These are phyloP conservation scores for Cystobasidium pallidum DNA, from an alignment of 1,284 basidiomycete species.

Conservation along the genomic window DNA sequence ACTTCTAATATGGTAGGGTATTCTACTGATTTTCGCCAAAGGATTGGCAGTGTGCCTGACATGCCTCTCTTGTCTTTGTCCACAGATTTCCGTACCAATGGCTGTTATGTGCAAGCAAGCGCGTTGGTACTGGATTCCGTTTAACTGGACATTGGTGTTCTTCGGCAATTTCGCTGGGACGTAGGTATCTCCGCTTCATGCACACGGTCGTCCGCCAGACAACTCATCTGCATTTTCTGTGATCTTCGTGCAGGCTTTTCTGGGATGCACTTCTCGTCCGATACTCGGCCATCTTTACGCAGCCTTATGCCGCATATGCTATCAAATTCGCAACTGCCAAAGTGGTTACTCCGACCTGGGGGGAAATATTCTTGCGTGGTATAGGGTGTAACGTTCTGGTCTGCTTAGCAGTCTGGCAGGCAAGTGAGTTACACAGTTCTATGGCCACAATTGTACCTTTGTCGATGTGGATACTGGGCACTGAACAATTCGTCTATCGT, in stretches of 20 bases:
- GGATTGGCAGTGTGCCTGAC: not conserved
- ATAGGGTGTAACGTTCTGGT: constrained; percentile 80
- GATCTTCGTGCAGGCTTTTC: not conserved
- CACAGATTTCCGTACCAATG: constrained; percentile 9
- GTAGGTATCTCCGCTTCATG: not conserved
- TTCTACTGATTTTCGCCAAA: not conserved
- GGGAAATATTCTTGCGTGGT: constrained; percentile 73
- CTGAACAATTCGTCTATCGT: not conserved
- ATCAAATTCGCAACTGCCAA: constrained; percentile 66
- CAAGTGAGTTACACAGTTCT: constrained; percentile 52
- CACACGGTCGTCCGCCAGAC: not conserved
- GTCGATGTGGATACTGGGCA: too few species aligned
- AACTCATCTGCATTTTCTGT: not conserved
- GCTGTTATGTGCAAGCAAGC: constrained; percentile 20
- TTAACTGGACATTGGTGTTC: constrained; percentile 19
- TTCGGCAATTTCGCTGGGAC: constrained; percentile 9
- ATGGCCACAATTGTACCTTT: too few species aligned
- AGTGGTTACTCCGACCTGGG: constrained; percentile 68
- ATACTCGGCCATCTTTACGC: constrained; percentile 9
- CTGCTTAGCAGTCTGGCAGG: constrained; percentile 78
- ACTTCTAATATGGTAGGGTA: constrained; percentile 17
- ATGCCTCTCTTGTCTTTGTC: not conserved
- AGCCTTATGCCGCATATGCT: constrained; percentile 66
- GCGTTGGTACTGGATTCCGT: constrained; percentile 12
- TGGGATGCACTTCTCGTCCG: constrained; percentile 3